Base-by-base conservation (phyloP, 257 asterid species). In the Fraxinus cuspidata region DNA sequence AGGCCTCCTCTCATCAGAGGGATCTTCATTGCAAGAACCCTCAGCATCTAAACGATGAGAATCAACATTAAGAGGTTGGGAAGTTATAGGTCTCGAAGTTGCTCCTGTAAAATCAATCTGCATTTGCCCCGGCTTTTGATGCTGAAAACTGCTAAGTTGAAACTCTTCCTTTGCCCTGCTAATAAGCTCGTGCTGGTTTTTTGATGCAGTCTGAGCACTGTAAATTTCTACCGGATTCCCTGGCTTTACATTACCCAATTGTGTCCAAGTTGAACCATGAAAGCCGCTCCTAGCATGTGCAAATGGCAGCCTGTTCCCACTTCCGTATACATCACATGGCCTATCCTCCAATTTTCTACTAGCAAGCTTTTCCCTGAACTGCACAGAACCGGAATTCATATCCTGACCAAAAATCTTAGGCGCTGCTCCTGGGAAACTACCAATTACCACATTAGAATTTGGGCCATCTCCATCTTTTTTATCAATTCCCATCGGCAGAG, bases 91-190 rank as follows among this genome's bases (percentile, higher is more conserved):
- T 28, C 85, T 83, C 7, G 94, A 77, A n/a, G 88, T 79, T 2
- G 93, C 87, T 58, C 97, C 97, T 0, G 84, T 42, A 35, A 93
- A 93, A 80, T 93, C 92, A 66, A 93, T 91, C 81, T 93, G 91
- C 94, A 87, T 86, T 81, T 85, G 92, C 10, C 87, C 86, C 1
- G 89, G 89, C 76, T 87, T 88, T 67, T 86, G 89, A 53, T 74
- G 85, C 77, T 88, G 95, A 77, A 79, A 79, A 80, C 35, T 81
- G 69, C 81, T 81, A 21, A 79, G 47, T 70, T 68, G 82, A 18
- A 80, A 72, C 9, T 87, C 94, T 29, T 84, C 87, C 85, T 86
- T 80, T 16, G 74, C 72, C 42, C 83, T 88, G 65, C 81, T 88
- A 25, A 75, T 82, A 38, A 73, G 53, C 70, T 80, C 88, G 0